phyloP scores from a whole-genome alignment of 345 rosid species.

The Melaleuca alternifolia region DNA sequence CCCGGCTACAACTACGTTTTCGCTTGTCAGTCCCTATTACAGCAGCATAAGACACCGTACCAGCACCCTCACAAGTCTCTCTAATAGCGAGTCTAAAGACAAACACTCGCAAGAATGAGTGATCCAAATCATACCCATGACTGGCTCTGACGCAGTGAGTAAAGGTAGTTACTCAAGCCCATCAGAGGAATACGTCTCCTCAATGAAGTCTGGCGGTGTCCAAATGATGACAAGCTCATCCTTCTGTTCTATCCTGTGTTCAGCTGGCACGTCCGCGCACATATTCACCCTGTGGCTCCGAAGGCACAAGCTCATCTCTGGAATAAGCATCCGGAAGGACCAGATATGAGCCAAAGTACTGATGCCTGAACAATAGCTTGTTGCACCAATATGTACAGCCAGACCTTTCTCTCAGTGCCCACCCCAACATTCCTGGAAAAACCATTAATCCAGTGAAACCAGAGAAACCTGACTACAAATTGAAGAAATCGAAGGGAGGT shows the following conservation, averaged over 20 bases:
- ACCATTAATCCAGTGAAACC: neutral
- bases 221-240: neutral
- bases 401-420: neutral
- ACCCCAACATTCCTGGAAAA: neutral
- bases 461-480: neutral
- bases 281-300: neutral
- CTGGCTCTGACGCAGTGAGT: neutral
- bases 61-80: neutral
- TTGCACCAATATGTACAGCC: neutral
- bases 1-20: neutral
- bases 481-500: neutral
- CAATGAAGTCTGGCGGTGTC: neutral
- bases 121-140: neutral
- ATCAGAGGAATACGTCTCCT: neutral
- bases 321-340: neutral
- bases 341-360: neutral
- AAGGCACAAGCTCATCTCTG: neutral
- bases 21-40: neutral
- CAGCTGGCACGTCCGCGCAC: neutral
- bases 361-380: neutral
- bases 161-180: neutral
- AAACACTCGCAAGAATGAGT: neutral
- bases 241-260: neutral
- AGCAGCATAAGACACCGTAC: neutral
- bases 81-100: neutral